These are phyloP conservation scores for Ascochyta clinopodiicola DNA, from an alignment of 2,329 filamentous ascomycete genomes.

Conservation along the genomic window DNA sequence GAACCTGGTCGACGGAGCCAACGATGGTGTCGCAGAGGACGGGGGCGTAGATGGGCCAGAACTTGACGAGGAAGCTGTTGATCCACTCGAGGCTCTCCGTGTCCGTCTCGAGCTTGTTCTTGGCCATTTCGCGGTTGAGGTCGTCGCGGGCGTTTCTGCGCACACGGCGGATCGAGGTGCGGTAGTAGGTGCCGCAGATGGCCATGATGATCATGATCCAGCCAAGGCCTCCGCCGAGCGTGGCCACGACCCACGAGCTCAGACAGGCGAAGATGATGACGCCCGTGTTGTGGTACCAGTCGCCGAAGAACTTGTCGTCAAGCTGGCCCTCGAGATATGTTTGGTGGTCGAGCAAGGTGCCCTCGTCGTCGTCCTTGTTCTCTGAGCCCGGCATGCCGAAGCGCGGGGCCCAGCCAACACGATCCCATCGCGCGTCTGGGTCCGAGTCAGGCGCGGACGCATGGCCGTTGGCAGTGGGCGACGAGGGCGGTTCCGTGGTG, in stretches of 20 bases:
- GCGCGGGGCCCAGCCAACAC: conserved; percentile 86
- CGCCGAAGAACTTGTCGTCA: conserved; percentile 89
- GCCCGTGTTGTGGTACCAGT: conserved; percentile 98
- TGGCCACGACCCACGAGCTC: conserved; percentile 85
- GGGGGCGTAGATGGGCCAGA: conserved; percentile 98
- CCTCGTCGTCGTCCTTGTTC: conserved; percentile 62
- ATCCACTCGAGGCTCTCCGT: conserved; percentile 97
- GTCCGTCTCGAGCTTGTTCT: conserved; percentile 87
- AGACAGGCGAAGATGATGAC: conserved; percentile 93
- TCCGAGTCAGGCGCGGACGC: conserved; percentile 57
- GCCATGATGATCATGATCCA: conserved; percentile 97
- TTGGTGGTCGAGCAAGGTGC: conserved; percentile 81
- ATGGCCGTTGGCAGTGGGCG: conserved; percentile 60
- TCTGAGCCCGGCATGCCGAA: conserved; percentile 68
- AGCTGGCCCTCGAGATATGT: conserved; percentile 85
- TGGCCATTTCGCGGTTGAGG: conserved; percentile 84
- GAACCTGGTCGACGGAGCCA: conserved; percentile 91
- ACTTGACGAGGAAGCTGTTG: conserved; percentile 97
- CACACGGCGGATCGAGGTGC: conserved; percentile 91
- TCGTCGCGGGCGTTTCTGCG: conserved; percentile 96
- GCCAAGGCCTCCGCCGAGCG: conserved; percentile 86
- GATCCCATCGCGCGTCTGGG: conserved; percentile 60
- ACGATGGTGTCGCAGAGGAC: conserved; percentile 92
- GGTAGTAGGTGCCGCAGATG: conserved; percentile 90
- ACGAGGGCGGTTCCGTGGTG: conserved; percentile 52